Percentiles rank a stretch among this genome's conserved stretches.
Conservation (phyloP, 306 rosid genomes). For the Dryas drummondii region DNA sequence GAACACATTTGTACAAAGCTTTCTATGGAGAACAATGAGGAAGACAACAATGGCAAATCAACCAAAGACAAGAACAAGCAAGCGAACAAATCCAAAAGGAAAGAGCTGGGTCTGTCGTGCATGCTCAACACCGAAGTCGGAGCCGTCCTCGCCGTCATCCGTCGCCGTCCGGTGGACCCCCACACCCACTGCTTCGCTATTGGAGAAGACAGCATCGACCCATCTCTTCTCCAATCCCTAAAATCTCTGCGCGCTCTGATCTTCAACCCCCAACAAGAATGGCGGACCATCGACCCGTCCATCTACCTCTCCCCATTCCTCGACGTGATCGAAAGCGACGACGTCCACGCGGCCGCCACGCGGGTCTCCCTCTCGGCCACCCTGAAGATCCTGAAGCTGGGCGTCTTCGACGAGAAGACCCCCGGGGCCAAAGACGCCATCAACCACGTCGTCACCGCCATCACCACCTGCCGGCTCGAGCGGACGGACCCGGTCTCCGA, state of each 20-base stretch:
- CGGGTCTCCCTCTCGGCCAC: conserved; percentile 71
- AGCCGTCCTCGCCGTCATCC: conserved; percentile 71
- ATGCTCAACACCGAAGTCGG: conserved; percentile 91
- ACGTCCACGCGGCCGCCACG: conserved; percentile 70
- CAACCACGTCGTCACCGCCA: conserved; percentile 45
- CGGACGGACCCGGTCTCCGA: conserved; percentile 64
- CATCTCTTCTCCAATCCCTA: conserved; percentile 50
- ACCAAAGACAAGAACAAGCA: conserved; percentile 6
- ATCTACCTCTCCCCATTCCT: conserved; percentile 72
- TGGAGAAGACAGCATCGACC: conserved; percentile 46
- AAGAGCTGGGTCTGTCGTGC: conserved; percentile 71
- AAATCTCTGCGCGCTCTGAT: conserved; percentile 74
- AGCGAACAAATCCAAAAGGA: conserved; percentile 29
- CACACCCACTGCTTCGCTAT: conserved; percentile 27
- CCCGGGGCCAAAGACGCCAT: conserved; percentile 66
- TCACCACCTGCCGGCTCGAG: conserved; percentile 68
- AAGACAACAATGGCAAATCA: conserved; percentile 4
- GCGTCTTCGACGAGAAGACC: conserved; percentile 60
- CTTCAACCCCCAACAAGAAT: conserved; percentile 73
- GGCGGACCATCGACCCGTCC: conserved; percentile 75
- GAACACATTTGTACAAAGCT: background rate
- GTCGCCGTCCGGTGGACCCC: conserved; percentile 58
- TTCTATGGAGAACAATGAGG: conserved; percentile 12
- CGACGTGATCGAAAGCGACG: conserved; percentile 71
- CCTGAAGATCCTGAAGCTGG: conserved; percentile 62